Base-by-base conservation (phyloP, 2,329 filamentous ascomycete species). In the Hymenoscyphus scutula region DNA sequence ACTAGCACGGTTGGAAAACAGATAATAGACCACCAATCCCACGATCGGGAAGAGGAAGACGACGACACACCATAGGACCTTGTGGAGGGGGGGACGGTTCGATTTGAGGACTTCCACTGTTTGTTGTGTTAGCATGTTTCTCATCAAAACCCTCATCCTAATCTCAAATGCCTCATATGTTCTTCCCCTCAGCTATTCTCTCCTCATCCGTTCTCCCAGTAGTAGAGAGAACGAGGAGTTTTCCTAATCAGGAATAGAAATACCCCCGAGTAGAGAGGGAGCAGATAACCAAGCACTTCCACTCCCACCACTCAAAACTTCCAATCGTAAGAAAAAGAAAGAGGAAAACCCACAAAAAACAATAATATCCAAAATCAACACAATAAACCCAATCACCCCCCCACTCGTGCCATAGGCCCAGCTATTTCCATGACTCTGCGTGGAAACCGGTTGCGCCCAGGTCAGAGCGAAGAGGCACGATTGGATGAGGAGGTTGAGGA, bases 21-120 rank as follows among this genome's bases (percentile, higher is more conserved):
- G 75, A 72, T 79, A 88, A 76, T 88, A 89, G 74, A 87, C 75
- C 69, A 87, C 74, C 74, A 87, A 78, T 63, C 86, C 86, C 67
- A 84, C 72, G 56, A 89, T 77, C 3, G 86, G 86, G 77, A 88
- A 87, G 65, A 88, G 74, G 77, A 88, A 88, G 70, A 88, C 84
- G 53, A 86, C 76, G 0, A 88, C 76, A 56, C 79, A 83, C 86
- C 86, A 89, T 32, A 87, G 76, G 2, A 88, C 73, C 77, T 89
- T 89, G 74, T 81, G 77, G 23, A 76, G 73, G 23, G 80, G 76
- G 4, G 84, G 80, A 63, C 85, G 84, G 74, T 82, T 86, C 48
- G 85, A 88, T 74, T 87, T 84, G 62, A 88, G 76, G 67, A 88
- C 82, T 75, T 88, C 86, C 69, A 88, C 85, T 88, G 66, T 23